phyloP scores from a whole-genome alignment of 1,284 basidiomycete genomes.

The Fomitiporia mediterranea region DNA sequence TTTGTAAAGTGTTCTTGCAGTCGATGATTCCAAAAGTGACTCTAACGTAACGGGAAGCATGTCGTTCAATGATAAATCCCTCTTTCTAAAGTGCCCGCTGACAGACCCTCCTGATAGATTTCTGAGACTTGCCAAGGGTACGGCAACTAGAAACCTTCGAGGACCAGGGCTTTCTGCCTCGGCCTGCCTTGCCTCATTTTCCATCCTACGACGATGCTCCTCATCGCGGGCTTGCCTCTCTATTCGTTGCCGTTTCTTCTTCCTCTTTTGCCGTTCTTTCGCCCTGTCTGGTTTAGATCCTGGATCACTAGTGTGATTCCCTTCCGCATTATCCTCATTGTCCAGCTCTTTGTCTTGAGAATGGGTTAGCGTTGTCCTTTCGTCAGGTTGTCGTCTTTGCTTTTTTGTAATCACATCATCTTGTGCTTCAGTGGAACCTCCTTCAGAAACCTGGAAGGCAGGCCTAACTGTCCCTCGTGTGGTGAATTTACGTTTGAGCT shows the following conservation, averaged over 20 bases:
- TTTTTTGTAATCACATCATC: not conserved
- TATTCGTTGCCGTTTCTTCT: slow-evolving; percentile 2
- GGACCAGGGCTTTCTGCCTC: not conserved
- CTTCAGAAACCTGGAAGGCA: not conserved
- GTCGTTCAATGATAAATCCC: not conserved
- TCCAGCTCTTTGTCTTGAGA: not conserved
- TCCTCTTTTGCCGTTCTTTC: slow-evolving; percentile 4
- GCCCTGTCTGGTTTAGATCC: not conserved
- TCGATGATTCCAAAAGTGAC: not conserved
- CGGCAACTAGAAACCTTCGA: not conserved
- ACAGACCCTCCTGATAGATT: slow-evolving; percentile 2
- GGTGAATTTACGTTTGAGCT: not conserved
- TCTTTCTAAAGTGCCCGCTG: slow-evolving; percentile 4
- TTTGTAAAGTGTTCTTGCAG: not conserved
- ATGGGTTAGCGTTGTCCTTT: too few relatives aligned
- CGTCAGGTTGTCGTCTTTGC: not conserved
- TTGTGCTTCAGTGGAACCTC: not conserved
- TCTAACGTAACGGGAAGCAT: not conserved
- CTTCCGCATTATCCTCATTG: not conserved
- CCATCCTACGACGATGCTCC: not conserved
- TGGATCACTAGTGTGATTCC: not conserved
- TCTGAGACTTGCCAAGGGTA: not conserved
- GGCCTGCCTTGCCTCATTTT: not conserved
- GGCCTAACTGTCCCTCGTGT: not conserved
- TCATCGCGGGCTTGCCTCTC: not conserved